Conservation (phyloP, 768 basidiomycete genomes). For the Pulveroboletus ravenelii region DNA sequence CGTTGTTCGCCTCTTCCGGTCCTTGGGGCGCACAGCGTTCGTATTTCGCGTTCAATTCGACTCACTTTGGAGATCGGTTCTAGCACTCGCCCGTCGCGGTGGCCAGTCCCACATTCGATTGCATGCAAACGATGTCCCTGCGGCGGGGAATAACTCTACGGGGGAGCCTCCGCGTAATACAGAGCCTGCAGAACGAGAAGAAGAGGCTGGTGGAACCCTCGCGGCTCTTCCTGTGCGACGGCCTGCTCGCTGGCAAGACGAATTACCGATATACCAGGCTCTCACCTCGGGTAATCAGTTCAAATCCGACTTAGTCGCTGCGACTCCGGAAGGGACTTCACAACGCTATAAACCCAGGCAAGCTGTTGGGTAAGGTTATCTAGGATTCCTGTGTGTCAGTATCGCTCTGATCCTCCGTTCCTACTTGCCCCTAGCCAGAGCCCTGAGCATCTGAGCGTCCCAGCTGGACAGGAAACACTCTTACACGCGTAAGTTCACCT, state of each 20-base stretch:
- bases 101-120: neutral
- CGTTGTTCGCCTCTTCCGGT: constrained; percentile 1
- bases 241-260: neutral
- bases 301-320: neutral
- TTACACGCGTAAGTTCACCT: constrained; percentile 4
- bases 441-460: neutral
- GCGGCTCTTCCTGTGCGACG: constrained; percentile 1
- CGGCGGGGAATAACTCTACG: neutral
- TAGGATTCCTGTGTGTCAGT: neutral
- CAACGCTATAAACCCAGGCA: constrained; percentile 6
- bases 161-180: neutral
- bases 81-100: neutral
- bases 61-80: constrained; percentile 6
- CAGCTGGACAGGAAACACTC: constrained; percentile 6
- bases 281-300: neutral
- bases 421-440: neutral
- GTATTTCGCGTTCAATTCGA: neutral
- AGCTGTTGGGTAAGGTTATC: neutral
- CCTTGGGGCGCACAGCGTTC: neutral
- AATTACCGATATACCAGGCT: neutral
- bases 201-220: neutral
- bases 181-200: neutral
- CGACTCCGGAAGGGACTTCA: constrained; percentile 9
- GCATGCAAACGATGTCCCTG: neutral
- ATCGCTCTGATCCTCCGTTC: neutral